phyloP scores from a whole-genome alignment of 148 eudicot genomes.

The Rhododendron henanense region DNA sequence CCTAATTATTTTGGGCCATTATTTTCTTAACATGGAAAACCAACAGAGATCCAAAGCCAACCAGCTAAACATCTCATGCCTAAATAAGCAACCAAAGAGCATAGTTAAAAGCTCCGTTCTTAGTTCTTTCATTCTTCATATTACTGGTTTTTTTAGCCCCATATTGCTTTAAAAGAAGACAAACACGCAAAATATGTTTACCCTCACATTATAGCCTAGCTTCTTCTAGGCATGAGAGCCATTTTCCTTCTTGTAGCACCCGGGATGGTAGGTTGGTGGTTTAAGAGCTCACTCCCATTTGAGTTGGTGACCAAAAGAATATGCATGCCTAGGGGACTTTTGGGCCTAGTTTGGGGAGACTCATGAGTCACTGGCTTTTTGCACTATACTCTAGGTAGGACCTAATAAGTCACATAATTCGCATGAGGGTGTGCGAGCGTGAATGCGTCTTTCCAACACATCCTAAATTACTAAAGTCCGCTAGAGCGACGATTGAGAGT shows the following conservation, averaged over 20 bases:
- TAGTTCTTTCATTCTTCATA: too few relatives aligned
- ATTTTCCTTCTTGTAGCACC: neutral
- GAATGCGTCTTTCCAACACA: too few relatives aligned
- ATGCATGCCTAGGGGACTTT: neutral
- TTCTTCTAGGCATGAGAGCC: neutral
- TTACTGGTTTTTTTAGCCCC: neutral
- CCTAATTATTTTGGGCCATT: neutral
- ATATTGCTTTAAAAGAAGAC: neutral
- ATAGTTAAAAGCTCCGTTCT: too few relatives aligned
- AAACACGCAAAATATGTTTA: neutral
- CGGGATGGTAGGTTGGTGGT: neutral
- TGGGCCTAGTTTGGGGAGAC: neutral
- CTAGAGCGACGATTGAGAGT: neutral
- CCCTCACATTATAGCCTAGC: neutral
- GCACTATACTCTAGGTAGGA: neutral
- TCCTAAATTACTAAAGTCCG: too few relatives aligned
- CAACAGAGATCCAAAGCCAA: neutral
- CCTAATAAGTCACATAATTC: too few relatives aligned
- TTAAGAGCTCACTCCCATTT: neutral
- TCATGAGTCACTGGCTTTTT: neutral
- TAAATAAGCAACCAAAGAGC: neutral
- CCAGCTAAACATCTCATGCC: neutral
- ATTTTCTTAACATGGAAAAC: neutral
- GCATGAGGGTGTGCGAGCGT: too few relatives aligned
- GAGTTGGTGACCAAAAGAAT: neutral